Evolutionary conservation across 2,329 filamentous ascomycete genomes (phyloP).

Genomic region (Fusarium mexicanum): DNA sequence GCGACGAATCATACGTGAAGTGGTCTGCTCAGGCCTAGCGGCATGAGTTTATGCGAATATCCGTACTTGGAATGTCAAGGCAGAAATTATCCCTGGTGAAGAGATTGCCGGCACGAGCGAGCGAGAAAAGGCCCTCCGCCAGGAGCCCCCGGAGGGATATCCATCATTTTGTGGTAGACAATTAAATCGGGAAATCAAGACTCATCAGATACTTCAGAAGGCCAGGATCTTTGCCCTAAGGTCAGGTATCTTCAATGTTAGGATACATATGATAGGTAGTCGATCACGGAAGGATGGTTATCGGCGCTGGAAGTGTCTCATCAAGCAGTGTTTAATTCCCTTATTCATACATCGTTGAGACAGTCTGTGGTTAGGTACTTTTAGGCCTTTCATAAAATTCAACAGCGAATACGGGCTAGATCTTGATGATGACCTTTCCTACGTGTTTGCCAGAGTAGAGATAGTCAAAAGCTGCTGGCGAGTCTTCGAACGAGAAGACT

Average conservation of each 20-base stretch:
- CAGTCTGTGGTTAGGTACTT: fast-evolving
- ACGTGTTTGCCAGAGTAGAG: neutral
- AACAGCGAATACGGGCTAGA: neutral
- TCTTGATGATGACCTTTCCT: neutral
- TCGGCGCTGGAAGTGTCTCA: fast-evolving
- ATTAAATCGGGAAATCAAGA: neutral
- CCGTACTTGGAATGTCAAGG: neutral
- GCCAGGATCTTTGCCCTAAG: fast-evolving
- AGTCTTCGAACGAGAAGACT: neutral
- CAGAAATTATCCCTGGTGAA: too few relatives aligned
- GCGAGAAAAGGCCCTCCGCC: neutral
- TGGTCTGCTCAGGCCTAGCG: neutral
- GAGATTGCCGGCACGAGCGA: neutral
- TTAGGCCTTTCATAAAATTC: fast-evolving
- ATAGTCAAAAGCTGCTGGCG: neutral
- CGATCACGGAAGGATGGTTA: neutral
- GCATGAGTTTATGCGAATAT: fast-evolving
- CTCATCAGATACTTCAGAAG: neutral
- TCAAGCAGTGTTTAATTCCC: neutral
- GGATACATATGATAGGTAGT: neutral
- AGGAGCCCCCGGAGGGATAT: neutral
- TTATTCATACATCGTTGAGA: fast-evolving
- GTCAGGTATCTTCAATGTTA: neutral
- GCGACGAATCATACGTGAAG: neutral
- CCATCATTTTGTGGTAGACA: neutral